These are phyloP conservation scores for Gillenia trifoliata DNA, from an alignment of 306 rosid genomes.

Conservation along the genomic window DNA sequence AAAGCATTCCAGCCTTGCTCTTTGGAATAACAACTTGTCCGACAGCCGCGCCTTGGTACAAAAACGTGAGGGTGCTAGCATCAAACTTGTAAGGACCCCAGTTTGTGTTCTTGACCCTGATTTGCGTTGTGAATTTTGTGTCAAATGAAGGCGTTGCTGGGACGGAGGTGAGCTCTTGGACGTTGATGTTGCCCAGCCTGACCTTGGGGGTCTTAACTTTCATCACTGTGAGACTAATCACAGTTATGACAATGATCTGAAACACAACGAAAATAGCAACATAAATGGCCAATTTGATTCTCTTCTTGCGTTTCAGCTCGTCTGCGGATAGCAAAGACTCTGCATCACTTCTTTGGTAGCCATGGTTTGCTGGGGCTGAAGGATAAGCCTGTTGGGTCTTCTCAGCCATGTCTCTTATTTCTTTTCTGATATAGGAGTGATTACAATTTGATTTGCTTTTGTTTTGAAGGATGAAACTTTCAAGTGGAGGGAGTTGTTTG, in stretches of 20 bases:
- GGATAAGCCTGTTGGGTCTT: constrained; percentile 18
- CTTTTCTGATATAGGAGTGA: background rate
- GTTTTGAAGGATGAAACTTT: background rate
- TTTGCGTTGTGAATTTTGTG: constrained; percentile 14
- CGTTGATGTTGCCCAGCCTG: background rate
- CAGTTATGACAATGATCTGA: constrained; percentile 20
- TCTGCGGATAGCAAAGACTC: constrained; percentile 4
- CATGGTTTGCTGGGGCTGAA: constrained; percentile 21
- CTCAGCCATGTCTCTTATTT: constrained; percentile 19
- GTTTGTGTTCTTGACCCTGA: constrained; percentile 12
- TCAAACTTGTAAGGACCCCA: constrained; percentile 21
- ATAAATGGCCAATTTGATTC: constrained; percentile 12
- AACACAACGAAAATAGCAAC: constrained; percentile 14
- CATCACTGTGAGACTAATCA: constrained; percentile 20
- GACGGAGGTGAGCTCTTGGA: background rate
- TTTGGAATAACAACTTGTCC: background rate
- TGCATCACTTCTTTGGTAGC: constrained; percentile 9
- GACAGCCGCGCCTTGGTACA: background rate
- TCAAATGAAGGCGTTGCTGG: background rate
- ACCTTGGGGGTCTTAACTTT: constrained; percentile 23
- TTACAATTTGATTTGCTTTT: background rate
- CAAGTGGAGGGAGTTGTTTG: background rate
- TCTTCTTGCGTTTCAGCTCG: constrained; percentile 15
- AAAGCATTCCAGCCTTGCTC: constrained; percentile 17
- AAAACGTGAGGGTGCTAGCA: background rate